Base-by-base conservation (phyloP, 352 stramenopile genomes). In the Globisporangium megalacanthum region DNA sequence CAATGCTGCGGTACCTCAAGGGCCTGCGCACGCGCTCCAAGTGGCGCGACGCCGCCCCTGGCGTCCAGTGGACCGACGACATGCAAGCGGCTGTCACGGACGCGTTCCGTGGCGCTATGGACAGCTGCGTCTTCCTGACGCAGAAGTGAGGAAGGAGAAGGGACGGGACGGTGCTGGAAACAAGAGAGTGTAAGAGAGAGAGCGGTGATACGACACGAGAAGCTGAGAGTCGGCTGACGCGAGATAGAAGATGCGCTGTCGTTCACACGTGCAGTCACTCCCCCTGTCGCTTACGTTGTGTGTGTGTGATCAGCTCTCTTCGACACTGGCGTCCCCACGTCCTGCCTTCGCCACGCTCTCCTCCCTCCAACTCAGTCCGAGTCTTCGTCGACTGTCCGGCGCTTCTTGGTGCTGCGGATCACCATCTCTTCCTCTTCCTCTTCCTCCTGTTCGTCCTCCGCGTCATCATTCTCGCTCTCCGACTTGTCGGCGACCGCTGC, bases 321-420 rank as follows among this genome's bases (percentile, higher is more conserved):
- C 25, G 25, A 29, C 25, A 29, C 25, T 29, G 25, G 25, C 25
- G 25, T 29, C 25, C 25, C 25, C 25, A 4, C 25, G 25, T 29
- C 25, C 25, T 29, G 25, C 25, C 1, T 29, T 29, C 25, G 25
- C 4, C 25, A 29, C 25, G 25, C 25, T 4, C 25, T 29, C 25
- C 1, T 4, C 25, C 25, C 25, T 29, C n/a, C 8, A 17, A 33
- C 37, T 57, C 83, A 92, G 35, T 92, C 82, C 35, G 80, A 92
- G 66, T 92, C 84, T 65, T 94, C 84, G 54, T 92, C 84, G 53
- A 92, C 76, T 13, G 81, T 94, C 60, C 82, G 79, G 63, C 83
- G 71, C 65, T 92, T 92, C 68, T 92, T 92, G 62, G 79, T 70
- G 48, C 67, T 79, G 51, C 64, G 82, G 49, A 88, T 73, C 46